Percentiles rank a stretch among this genome's conserved stretches.
These are phyloP conservation scores for Eimeria necatrix DNA, from an alignment of 169 alveolate species.

Conservation along the genomic window DNA sequence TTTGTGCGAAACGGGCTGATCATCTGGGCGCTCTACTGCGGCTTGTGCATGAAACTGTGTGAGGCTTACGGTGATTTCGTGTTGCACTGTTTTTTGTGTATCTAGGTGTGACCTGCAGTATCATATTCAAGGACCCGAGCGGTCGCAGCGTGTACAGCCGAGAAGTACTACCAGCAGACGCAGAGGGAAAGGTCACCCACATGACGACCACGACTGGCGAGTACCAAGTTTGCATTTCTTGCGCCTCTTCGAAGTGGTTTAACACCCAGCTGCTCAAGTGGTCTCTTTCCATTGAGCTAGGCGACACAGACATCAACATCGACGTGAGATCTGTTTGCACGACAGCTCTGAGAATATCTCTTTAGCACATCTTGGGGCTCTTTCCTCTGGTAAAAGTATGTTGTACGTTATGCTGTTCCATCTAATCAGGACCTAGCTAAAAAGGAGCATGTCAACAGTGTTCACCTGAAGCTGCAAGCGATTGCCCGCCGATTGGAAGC, in stretches of 20 bases:
- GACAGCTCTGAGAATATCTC: no score
- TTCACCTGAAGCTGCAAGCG: constrained; percentile 71
- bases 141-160: constrained; percentile 82
- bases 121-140: constrained; percentile 81
- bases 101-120: constrained; percentile 84
- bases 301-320: constrained; percentile 80
- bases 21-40: not conserved
- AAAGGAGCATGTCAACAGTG: constrained; percentile 72
- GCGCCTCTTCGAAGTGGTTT: constrained; percentile 86
- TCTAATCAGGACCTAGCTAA: constrained; percentile 74
- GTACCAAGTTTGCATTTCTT: constrained; percentile 84
- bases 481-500: constrained; percentile 76
- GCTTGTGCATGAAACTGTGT: not conserved
- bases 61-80: not conserved
- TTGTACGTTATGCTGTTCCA: not conserved
- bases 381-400: not conserved
- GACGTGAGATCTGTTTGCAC: constrained; percentile 44
- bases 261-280: constrained; percentile 83
- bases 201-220: constrained; percentile 83
- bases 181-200: constrained; percentile 83
- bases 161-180: constrained; percentile 81
- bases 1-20: not conserved
- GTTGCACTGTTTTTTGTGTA: not conserved
- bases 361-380: no score
- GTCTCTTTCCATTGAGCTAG: constrained; percentile 84